Percentiles rank a stretch among this genome's conserved stretches.
These are phyloP conservation scores for Lonicera japonica DNA, from an alignment of 129 eudicot genomes.

Conservation along the genomic window DNA sequence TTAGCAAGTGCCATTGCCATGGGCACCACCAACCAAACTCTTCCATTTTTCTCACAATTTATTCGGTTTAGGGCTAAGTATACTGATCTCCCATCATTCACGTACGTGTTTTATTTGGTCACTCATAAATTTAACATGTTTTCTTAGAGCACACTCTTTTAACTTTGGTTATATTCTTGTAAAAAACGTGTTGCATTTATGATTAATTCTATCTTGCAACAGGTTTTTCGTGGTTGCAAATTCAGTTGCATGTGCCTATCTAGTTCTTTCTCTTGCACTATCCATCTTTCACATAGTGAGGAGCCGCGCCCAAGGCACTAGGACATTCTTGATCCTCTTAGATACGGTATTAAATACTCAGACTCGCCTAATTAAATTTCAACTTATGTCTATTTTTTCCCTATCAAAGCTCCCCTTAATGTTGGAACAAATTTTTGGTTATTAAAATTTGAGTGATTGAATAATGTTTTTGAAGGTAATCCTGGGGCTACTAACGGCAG, in stretches of 20 bases:
- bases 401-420: too few relatives aligned
- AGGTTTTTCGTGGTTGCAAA: slow-evolving; percentile 85
- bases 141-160: too few relatives aligned
- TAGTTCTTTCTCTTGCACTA: slow-evolving; percentile 63
- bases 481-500: slow-evolving; percentile 59
- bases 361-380: background rate
- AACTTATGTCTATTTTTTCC: background rate
- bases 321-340: slow-evolving; percentile 53
- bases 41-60: slow-evolving; percentile 50
- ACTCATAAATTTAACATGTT: too few relatives aligned
- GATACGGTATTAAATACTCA: slow-evolving; percentile 54
- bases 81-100: slow-evolving; percentile 61
- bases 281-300: slow-evolving; percentile 66
- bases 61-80: slow-evolving; percentile 46
- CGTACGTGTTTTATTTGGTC: slow-evolving; percentile 51
- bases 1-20: slow-evolving; percentile 24
- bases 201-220: slow-evolving; percentile 3
- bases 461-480: slow-evolving; percentile 29
- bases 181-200: background rate
- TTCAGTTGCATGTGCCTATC: slow-evolving; percentile 53
- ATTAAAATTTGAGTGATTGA: background rate
- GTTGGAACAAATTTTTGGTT: background rate
- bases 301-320: slow-evolving; percentile 33
- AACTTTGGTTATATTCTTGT: too few relatives aligned
- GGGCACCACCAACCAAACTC: slow-evolving; percentile 13